A percentile compares a stretch with the other conserved stretches of the same genome.
Evolutionary conservation across 257 asterid genomes (phyloP).

Genomic region (Solanum rostratum): DNA sequence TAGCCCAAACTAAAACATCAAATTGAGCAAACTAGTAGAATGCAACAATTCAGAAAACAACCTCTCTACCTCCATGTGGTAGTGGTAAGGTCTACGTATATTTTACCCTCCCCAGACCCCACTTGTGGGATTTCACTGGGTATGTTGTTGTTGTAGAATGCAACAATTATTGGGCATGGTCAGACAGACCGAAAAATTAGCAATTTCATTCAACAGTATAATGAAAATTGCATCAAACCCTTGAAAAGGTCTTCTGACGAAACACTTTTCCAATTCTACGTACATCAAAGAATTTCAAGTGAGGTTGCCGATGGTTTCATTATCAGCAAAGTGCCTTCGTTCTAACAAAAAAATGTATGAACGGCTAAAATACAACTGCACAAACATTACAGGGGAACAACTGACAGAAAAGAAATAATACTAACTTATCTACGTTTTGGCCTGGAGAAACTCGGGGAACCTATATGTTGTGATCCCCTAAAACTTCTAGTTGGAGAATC

Average conservation of each 20-base stretch:
- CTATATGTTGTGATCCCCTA: conserved; percentile 43
- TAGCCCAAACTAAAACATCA: background rate
- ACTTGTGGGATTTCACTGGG: too few relatives aligned
- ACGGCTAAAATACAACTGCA: background rate
- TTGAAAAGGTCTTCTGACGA: background rate
- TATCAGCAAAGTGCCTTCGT: background rate
- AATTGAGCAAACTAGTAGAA: background rate
- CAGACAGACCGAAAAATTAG: background rate
- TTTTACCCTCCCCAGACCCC: too few relatives aligned
- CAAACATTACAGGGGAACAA: background rate
- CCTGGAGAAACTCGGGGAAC: conserved; percentile 83
- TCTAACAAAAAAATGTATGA: background rate
- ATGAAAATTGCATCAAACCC: background rate
- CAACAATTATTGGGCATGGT: background rate
- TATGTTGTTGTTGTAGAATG: too few relatives aligned
- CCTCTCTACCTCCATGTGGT: too few relatives aligned
- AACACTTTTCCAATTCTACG: background rate
- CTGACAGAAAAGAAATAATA: background rate
- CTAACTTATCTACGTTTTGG: conserved; percentile 62
- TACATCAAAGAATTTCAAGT: background rate
- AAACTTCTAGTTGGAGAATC: conserved; percentile 48
- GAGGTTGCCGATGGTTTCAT: background rate
- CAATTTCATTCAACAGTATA: background rate
- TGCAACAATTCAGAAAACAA: background rate
- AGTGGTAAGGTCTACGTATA: too few relatives aligned